These are phyloP conservation scores for Macrophomina phaseolina DNA, from an alignment of 2,329 filamentous ascomycete genomes.

Conservation along the genomic window DNA sequence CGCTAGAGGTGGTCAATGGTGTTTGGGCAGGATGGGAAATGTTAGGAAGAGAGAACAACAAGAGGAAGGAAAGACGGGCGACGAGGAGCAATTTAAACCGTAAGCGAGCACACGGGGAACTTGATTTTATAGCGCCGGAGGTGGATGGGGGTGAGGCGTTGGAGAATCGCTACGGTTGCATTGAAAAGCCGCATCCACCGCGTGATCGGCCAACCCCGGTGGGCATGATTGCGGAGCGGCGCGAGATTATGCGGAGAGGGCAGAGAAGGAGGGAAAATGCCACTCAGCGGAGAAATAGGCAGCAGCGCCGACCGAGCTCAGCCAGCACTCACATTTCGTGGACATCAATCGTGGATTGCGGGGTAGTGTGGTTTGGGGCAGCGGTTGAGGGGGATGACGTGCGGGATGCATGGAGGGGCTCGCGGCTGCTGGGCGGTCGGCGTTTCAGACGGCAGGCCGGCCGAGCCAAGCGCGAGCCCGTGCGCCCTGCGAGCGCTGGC, in stretches of 20 bases:
- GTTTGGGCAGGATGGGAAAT: not conserved
- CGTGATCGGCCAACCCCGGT: constrained; percentile 26
- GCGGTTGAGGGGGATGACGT: constrained; percentile 10
- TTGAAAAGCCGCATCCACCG: constrained; percentile 24
- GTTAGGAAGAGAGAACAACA: not conserved
- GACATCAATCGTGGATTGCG: constrained; percentile 5
- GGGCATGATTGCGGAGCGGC: not conserved
- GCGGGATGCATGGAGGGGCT: constrained; percentile 14
- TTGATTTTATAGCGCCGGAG: constrained; percentile 21
- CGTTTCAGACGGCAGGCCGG: not conserved
- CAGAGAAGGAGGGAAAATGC: too few relatives aligned
- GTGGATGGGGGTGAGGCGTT: constrained; percentile 15
- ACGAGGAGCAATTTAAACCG: not conserved
- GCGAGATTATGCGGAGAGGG: not conserved
- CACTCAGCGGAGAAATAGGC: not conserved
- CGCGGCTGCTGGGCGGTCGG: not conserved
- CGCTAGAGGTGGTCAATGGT: not conserved
- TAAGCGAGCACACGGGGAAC: not conserved
- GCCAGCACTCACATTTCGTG: constrained; percentile 1
- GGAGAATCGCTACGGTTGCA: constrained; percentile 18
- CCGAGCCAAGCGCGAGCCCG: not conserved
- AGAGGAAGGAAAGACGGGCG: not conserved
- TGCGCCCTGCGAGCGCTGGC: not conserved
- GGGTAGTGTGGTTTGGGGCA: not conserved
- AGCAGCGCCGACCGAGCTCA: not conserved